Base-by-base conservation (phyloP, 2,329 filamentous ascomycete genomes). In the Grosmannia serpens region DNA sequence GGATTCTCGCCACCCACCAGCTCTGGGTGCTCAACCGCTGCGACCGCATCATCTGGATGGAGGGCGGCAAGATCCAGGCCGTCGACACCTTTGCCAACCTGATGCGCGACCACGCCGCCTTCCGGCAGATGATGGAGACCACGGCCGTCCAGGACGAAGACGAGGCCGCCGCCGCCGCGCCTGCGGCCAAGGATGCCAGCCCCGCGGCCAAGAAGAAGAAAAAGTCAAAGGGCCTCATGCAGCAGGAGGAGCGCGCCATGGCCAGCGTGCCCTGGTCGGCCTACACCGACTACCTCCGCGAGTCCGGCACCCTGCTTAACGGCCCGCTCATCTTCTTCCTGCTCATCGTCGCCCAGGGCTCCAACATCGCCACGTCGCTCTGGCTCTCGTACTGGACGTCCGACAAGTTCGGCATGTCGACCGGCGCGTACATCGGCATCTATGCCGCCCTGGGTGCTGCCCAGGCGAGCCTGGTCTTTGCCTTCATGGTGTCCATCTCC, bases 381-480 rank as follows among this genome's bases (percentile, higher is more conserved):
- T 97, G 92, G 92, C 81, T 97, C 1, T 94, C 91, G 0, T 97
- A 85, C 74, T 97, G 92, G 92, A 95, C 89, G 0, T 89, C 88
- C 1, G 73, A 90, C 69, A 86, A 87, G 67, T 96, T 87, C 64
- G 75, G 78, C 9, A 81, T 87, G 60, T 77, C 80, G 0, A 81
- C 76, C 15, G 89, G 86, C 1, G 73, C 78, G 31, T 96, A 96
- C 67, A 89, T 90, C 64, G 85, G 84, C 61, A 73, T 81, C 15
- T 86, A 86, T 58, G 88, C 88, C 5, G 87, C 76, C 1, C 81
- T 96, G 0, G 91, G 88, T 60, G 80, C 78, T 0, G 65, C 75
- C 0, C 89, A 95, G 66, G 88, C 87, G 0, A 26, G 89, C 0
- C 73, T 94, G 15, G 84, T 90, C 77, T 97, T 96, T 69, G 61